Percentiles rank a stretch among this genome's conserved stretches.
phyloP scores from a whole-genome alignment of 345 rosid species.

The Brassica cretica region DNA sequence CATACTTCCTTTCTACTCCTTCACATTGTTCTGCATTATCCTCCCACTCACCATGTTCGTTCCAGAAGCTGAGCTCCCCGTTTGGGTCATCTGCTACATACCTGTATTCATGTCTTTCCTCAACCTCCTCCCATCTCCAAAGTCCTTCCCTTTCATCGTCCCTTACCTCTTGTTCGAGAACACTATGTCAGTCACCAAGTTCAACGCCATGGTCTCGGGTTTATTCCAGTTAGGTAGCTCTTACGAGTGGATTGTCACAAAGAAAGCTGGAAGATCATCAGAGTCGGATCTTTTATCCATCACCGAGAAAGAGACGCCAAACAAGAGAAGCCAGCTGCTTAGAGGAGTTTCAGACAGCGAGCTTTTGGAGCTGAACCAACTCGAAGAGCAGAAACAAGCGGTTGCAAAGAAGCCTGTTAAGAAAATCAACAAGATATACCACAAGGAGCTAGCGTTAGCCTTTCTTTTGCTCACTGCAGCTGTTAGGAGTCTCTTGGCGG shows the following conservation, averaged over 20 bases:
- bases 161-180: constrained; percentile 88
- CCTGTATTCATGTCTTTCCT: constrained; percentile 83
- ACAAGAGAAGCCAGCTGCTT: constrained; percentile 48
- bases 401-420: constrained; percentile 39
- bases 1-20: constrained; percentile 87
- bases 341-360: constrained; percentile 78
- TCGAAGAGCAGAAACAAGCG: constrained; percentile 55
- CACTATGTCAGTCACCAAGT: constrained; percentile 91
- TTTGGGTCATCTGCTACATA: constrained; percentile 83
- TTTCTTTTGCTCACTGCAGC: constrained; percentile 84
- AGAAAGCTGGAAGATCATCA: constrained; percentile 87
- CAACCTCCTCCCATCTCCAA: constrained; percentile 78
- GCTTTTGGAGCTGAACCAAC: constrained; percentile 56
- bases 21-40: constrained; percentile 84
- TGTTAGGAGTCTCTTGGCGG: constrained; percentile 66
- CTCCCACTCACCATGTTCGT: constrained; percentile 88
- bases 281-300: constrained; percentile 77
- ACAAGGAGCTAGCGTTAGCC: constrained; percentile 75
- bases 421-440: constrained; percentile 72
- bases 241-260: constrained; percentile 88
- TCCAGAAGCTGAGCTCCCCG: constrained; percentile 83
- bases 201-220: constrained; percentile 87
- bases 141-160: constrained; percentile 76
- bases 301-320: constrained; percentile 62
- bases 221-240: constrained; percentile 84